Percentiles rank a stretch among this genome's conserved stretches.
Conservation (phyloP, 2,329 filamentous ascomycete genomes). For the Hypoxylon sp. region DNA sequence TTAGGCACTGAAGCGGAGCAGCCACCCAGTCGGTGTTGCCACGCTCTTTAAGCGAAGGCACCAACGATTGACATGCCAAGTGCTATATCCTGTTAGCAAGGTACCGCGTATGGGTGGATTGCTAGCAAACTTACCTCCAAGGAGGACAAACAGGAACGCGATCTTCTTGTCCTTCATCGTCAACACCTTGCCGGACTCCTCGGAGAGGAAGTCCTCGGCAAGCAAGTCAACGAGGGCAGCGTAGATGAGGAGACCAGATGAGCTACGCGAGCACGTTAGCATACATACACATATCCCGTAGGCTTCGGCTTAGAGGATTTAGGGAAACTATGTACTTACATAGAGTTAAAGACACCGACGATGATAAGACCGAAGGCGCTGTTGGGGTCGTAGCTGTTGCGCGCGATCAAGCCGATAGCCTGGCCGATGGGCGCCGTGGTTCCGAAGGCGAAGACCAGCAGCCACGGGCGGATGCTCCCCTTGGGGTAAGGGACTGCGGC, state of each 20-base stretch:
- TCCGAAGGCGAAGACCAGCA: constrained; percentile 71
- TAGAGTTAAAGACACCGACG: constrained; percentile 74
- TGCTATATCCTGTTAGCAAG: constrained; percentile 49
- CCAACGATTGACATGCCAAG: constrained; percentile 61
- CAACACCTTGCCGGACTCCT: constrained; percentile 63
- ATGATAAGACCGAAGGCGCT: constrained; percentile 73
- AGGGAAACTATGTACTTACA: constrained; percentile 64
- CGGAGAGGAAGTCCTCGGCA: constrained; percentile 73
- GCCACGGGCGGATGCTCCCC: constrained; percentile 68
- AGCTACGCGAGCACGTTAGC: constrained; percentile 54
- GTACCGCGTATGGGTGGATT: background rate
- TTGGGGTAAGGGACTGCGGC: constrained; percentile 72
- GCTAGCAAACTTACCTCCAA: constrained; percentile 62
- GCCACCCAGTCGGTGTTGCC: constrained; percentile 9
- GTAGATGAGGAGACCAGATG: constrained; percentile 70
- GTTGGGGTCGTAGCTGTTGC: constrained; percentile 70
- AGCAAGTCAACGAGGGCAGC: constrained; percentile 72
- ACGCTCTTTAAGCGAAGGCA: constrained; percentile 56
- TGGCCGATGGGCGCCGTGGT: constrained; percentile 74
- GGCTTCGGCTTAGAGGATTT: too few species aligned
- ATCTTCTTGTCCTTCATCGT: constrained; percentile 64
- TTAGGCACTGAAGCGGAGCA: constrained; percentile 9
- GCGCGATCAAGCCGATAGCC: constrained; percentile 69
- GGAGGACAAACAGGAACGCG: constrained; percentile 64
- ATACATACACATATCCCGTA: too few species aligned